Evolutionary conservation across 805 yeast species (phyloP).

Genomic region (Torulaspora gathmanii): DNA sequence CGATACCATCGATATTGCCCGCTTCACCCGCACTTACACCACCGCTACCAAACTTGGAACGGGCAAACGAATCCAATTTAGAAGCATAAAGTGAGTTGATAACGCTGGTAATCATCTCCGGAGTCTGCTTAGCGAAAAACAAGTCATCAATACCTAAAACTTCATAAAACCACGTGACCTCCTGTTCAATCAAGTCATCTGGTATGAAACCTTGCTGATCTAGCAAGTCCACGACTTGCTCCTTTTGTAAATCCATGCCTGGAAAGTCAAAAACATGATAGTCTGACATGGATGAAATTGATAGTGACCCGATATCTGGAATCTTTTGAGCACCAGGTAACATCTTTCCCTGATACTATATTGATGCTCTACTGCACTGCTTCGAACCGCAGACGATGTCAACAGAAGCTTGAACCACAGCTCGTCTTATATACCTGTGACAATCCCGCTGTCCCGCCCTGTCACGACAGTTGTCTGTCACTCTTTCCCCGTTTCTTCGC

Average conservation of each 20-base stretch:
- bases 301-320: constrained; percentile 40
- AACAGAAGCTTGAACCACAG: too few relatives aligned
- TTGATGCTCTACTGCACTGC: background rate
- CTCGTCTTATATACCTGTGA: too few relatives aligned
- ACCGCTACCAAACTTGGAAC: constrained; percentile 42
- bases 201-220: constrained; percentile 88
- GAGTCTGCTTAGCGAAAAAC: constrained; percentile 81
- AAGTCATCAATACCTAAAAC: constrained; percentile 86
- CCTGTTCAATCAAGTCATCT: constrained; percentile 75
- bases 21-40: constrained; percentile 1
- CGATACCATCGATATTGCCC: constrained; percentile 4
- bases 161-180: constrained; percentile 85
- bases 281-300: constrained; percentile 49
- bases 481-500: constrained; percentile 1
- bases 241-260: constrained; percentile 78
- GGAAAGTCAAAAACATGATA: constrained; percentile 72
- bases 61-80: constrained; percentile 81
- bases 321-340: constrained; percentile 3
- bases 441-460: background rate
- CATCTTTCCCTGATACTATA: background rate
- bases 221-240: constrained; percentile 71
- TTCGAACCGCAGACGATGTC: background rate
- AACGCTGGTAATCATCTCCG: constrained; percentile 74
- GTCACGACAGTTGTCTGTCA: background rate
- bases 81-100: constrained; percentile 89